Conservation (phyloP, 2,329 filamentous ascomycete species). For the Aspergillus eucalypticola region DNA sequence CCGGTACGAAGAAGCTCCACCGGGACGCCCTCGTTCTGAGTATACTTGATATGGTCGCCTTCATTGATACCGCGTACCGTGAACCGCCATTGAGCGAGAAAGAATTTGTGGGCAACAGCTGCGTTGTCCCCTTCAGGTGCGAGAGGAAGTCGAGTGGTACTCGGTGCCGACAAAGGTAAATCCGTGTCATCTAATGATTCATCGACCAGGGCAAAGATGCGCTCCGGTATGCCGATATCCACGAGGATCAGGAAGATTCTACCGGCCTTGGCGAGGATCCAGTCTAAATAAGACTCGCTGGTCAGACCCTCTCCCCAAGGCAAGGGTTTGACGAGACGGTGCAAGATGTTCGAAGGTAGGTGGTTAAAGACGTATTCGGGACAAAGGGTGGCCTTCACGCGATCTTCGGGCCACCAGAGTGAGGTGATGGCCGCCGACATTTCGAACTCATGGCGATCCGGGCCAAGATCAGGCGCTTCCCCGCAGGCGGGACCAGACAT, state of each 20-base stretch:
- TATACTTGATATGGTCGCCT: conserved; percentile 60
- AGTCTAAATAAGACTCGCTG: conserved; percentile 60
- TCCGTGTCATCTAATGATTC: conserved; percentile 64
- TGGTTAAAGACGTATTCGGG: conserved; percentile 42
- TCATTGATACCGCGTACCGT: conserved; percentile 57
- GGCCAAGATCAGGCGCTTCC: conserved; percentile 3
- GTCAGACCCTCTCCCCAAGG: conserved; percentile 49
- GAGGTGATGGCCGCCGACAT: conserved; percentile 36
- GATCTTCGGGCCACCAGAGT: conserved; percentile 50
- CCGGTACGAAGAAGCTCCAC: conserved; percentile 54
- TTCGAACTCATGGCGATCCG: conserved; percentile 19
- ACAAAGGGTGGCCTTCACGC: conserved; percentile 45
- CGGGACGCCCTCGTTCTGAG: conserved; percentile 60
- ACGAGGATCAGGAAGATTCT: conserved; percentile 61
- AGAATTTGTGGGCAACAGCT: conserved; percentile 57
- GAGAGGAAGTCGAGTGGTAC: conserved; percentile 56
- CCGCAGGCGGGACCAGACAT: not conserved
- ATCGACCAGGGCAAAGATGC: conserved; percentile 63
- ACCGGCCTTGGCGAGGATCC: conserved; percentile 60
- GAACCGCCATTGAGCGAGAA: conserved; percentile 61
- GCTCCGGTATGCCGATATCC: conserved; percentile 62
- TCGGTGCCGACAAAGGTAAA: conserved; percentile 57
- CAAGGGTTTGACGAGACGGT: conserved; percentile 39
- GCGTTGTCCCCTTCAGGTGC: conserved; percentile 49
- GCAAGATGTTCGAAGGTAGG: conserved; percentile 37